Evolutionary conservation across 164 flowering plant genomes (phyloP), one percentile per base, ranked within the genome.

Genomic region (Sedum album): DNA sequence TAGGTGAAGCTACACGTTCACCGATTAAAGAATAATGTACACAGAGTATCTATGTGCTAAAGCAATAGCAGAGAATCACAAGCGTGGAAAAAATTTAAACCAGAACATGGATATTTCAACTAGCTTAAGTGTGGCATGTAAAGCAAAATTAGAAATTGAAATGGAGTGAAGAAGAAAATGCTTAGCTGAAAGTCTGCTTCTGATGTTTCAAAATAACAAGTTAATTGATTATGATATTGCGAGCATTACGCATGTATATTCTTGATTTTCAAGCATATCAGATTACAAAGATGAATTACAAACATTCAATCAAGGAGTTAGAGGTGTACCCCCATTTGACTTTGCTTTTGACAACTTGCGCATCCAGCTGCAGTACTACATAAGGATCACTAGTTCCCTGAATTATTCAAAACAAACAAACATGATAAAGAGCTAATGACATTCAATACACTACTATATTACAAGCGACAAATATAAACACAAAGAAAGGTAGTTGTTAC

Each of bases 301-400:
- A 38, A 68, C 42, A 36, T 31, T 20, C 25, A 11, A 23, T 18
- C 20, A 35, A 71, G 63, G 20, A 53, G 66, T 31, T 28, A 66
- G 70, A 48, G 42, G 71, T 87, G 75, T 84, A 89, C 98, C 89
- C 98, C 98, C 98, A 94, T 78, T 87, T 94, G 33, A 77, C 73
- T 65, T 85, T 91, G 88, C 95, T 91, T 74, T 91, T 94, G 46
- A 75, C 86, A 72, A 88, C 83, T 78, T 94, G 98, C 65, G 84
- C 84, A 78, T 86, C 89, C 79, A 89, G 74, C 72, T 94, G 88
- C 73, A 94, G 64, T 63, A 89, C 84, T 49, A 91, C 95, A 76
- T 94, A 94, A 28, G 98, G 98, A 84, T 94, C 97, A 74, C 98
- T 94, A 72, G 95, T 94, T 76, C 98, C 98, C 98, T 94, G 81